Evolutionary conservation across 257 asterid species (phyloP).

Genomic region (Nicotiana knightiana): DNA sequence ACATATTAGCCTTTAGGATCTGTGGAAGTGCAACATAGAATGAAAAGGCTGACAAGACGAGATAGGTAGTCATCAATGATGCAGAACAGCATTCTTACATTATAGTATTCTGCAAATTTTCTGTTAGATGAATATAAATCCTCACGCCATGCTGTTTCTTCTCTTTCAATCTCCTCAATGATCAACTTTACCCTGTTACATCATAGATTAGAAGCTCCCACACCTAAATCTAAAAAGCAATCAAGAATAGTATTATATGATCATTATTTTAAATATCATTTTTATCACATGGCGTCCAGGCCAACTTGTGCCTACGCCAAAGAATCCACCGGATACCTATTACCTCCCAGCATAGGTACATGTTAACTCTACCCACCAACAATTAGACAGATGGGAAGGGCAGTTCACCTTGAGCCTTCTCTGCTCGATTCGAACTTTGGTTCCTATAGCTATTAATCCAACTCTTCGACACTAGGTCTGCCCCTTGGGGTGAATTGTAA

Average conservation of each 20-base stretch:
- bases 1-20: neutral
- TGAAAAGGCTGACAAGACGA: neutral
- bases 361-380: neutral
- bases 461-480: neutral
- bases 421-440: neutral
- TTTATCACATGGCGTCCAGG: neutral
- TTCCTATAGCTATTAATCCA: neutral
- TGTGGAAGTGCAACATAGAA: neutral
- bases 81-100: constrained; percentile 33
- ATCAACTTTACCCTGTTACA: constrained; percentile 78
- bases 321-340: neutral
- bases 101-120: constrained; percentile 93
- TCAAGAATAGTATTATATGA: neutral
- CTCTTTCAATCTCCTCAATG: constrained; percentile 95
- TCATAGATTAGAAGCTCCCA: constrained; percentile 19
- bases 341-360: neutral
- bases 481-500: neutral
- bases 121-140: constrained; percentile 92
- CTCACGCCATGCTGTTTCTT: constrained; percentile 88
- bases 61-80: neutral
- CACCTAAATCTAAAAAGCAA: neutral
- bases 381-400: neutral
- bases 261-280: neutral
- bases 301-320: neutral
- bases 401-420: neutral